Evolutionary conservation across 495 filamentous ascomycete genomes (phyloP), one percentile per base, ranked within the genome.

Genomic region (Pyronema omphalodes): DNA sequence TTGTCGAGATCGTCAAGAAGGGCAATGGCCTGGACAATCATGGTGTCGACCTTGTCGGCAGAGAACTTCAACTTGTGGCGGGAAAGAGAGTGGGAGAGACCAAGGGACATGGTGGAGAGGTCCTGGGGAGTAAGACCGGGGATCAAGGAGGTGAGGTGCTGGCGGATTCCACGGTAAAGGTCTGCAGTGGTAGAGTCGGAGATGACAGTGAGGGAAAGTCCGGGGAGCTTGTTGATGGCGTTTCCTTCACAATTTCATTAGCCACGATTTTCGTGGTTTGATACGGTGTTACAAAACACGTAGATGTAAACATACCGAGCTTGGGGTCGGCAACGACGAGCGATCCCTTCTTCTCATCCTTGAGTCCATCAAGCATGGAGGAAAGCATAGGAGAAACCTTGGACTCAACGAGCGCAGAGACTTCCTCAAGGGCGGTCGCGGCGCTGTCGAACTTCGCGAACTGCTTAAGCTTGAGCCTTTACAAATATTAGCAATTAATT

Each of bases 61-160:
- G 88, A 94, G 73, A 99, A 99, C 73, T 94, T 94, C 60, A 99
- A 80, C 73, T 89, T 94, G 73, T 99, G 88, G 55, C 91, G 81
- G n/a, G 91, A 94, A 45, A 99, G 77, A 39, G 87, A 94, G 72
- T 99, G 91, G 12, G 93, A 93, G 18, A 99, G 78, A 73, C 93
- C 91, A 50, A 99, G 76, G 18, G 83, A 80, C 86, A 95, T 96
- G 63, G 86, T 86, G 56, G 83, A 78, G 65, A 94, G 79, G 62
- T 88, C 87, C 64, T 84, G 77, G 43, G 86, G 81, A 6, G 82
- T 71, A 56, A 99, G 79, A 45, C 83, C 87, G 55, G 91, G 93
- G 59, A 99, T 91, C 40, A 99, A 73, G 15, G 89, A 85, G 52
- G 84, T 78, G 40, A 99, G 74, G 67, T 95, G 82, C 61, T 84